Evolutionary conservation across 2,329 filamentous ascomycete genomes (phyloP), one percentile per base, ranked within the genome.

Genomic region (Purpureocillium lavendulum): DNA sequence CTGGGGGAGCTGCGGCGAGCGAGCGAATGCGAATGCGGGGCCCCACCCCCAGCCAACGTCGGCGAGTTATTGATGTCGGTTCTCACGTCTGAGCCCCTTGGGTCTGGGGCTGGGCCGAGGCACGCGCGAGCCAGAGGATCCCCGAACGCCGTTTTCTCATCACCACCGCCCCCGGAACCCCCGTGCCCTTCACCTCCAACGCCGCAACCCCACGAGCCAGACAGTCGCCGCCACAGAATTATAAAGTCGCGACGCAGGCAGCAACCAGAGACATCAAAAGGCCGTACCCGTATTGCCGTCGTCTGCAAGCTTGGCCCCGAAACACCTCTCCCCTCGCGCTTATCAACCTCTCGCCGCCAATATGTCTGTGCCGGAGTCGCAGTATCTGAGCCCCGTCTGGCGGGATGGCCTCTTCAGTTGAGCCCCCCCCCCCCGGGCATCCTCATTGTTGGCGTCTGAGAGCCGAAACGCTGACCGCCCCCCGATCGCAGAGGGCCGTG

Each of bases 311-410:
- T n/a, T n/a, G n/a, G n/a, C n/a, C n/a, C n/a, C n/a, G n/a, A n/a
- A n/a, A n/a, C n/a, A n/a, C n/a, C n/a, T n/a, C n/a, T n/a, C n/a
- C n/a, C n/a, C n/a, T n/a, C n/a, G n/a, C n/a, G n/a, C 21, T 26
- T 26, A n/a, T n/a, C n/a, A n/a, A n/a, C n/a, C 21, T 5, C 21
- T 10, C 21, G 21, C 21, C 21, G 21, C 5, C 21, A 35, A 45
- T 33, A 89, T 88, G 84, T 64, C 82, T 26, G 60, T 87, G 37
- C 74, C 82, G 7, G 80, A 80, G 51, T 81, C 80, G 38, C 73
- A 85, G 45, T 94, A 88, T 55, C 59, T 96, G 49, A 94, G 86
- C 61, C 73, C 80, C 43, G 78, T 88, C 51, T 96, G 89, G 88
- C 81, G 74, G 51, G 84, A 94, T 63, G 86, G 82, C 47, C 82